Evolutionary conservation across 2,329 filamentous ascomycete species (phyloP), one percentile per base, ranked within the genome.

Genomic region (Zasmidium angulare): DNA sequence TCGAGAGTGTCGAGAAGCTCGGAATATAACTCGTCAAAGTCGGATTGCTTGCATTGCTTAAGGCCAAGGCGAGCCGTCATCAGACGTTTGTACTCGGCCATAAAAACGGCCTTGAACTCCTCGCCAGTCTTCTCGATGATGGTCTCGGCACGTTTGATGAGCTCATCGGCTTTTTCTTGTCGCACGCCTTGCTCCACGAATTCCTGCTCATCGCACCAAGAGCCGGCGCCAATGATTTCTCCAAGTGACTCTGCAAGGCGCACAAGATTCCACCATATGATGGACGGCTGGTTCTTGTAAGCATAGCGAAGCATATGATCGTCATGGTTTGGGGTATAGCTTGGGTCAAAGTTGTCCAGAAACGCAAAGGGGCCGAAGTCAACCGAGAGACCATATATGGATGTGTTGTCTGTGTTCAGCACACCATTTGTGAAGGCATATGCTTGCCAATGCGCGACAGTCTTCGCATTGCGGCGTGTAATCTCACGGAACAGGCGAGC

Each of bases 381-480:
- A 63, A 99, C 89, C 4, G 89, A 93, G 0, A 99, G 78, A 0
- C 95, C 95, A 56, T 87, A 87, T 53, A 99, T 84, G 0, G 92
- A 96, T 0, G 95, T 99, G 74, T 99, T 99, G 73, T 99, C 95
- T 0, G 95, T 98, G 76, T 99, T 99, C 59, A 99, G 81, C 2
- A 99, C 95, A 49, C 95, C 95, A 70, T 99, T 99, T 83, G 96
- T 98, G 78, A 99, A 99, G n/a, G 91, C 95, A 71, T 98, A 98
- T 0, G 91, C 92, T 78, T 99, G 96, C 93, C 95, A 98, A 66
- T 89, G 85, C 11, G 95, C 95, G 1, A 98, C 93, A 0, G 90
- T 96, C 59, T 83, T 81, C 1, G 95, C 95, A 71, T 97, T 99
- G 29, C 90, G 85, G 46, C 91, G 86, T 2, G 87, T 87, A 57